phyloP scores from a whole-genome alignment of 2,329 filamentous ascomycete genomes.

The Falciphora oryzae region DNA sequence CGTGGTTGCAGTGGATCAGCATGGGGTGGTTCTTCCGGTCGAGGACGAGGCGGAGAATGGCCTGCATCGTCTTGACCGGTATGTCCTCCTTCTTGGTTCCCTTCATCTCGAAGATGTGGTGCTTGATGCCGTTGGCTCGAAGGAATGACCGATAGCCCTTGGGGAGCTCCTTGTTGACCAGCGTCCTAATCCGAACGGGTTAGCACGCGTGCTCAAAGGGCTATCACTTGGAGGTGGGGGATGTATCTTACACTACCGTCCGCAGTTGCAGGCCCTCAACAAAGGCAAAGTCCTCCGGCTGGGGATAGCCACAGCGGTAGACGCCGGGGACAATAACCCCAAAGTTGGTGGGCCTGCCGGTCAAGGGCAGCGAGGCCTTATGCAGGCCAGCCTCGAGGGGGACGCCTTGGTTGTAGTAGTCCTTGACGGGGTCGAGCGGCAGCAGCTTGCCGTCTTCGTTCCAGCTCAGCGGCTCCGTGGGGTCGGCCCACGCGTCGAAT shows the following conservation, averaged over 20 bases:
- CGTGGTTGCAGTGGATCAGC: conserved; percentile 89
- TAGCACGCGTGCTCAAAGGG: conserved; percentile 11
- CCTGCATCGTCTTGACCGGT: conserved; percentile 58
- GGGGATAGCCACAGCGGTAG: conserved; percentile 78
- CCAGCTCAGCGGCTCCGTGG: conserved; percentile 7
- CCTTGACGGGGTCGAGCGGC: neutral
- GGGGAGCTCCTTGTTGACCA: conserved; percentile 57
- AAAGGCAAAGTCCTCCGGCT: conserved; percentile 63
- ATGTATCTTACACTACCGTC: conserved; percentile 67
- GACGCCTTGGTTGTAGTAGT: neutral
- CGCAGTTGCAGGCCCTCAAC: conserved; percentile 64
- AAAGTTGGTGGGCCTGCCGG: conserved; percentile 60
- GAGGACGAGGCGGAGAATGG: conserved; percentile 66
- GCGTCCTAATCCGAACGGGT: conserved; percentile 38
- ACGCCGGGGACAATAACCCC: conserved; percentile 67
- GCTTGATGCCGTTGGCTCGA: conserved; percentile 58
- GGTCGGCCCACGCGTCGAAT: conserved; percentile 7
- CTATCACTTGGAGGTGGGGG: neutral
- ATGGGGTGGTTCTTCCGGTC: conserved; percentile 72
- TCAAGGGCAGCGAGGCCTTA: conserved; percentile 14
- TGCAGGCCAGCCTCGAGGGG: conserved; percentile 8
- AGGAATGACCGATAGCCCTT: conserved; percentile 57
- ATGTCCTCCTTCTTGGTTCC: conserved; percentile 83
- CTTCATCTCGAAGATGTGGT: conserved; percentile 70
- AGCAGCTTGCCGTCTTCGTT: conserved; percentile 9